A percentile compares a stretch with the other conserved stretches of the same genome.
These are phyloP conservation scores for Aspergillus tamarii DNA, from an alignment of 2,329 filamentous ascomycete species.

Conservation along the genomic window DNA sequence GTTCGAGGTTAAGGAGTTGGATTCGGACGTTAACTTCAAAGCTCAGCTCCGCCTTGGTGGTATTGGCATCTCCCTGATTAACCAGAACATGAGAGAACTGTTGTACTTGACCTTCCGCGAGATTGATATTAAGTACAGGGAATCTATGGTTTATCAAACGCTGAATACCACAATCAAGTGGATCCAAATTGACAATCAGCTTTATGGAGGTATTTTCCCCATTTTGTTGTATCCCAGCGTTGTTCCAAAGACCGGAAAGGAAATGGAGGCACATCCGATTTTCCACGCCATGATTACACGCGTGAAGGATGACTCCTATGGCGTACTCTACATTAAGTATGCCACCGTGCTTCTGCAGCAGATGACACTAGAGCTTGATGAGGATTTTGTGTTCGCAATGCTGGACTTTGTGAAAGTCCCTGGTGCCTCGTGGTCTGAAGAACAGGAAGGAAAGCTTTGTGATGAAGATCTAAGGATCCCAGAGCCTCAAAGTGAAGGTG, in stretches of 20 bases:
- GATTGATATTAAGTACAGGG: conserved; percentile 85
- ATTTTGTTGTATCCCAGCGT: conserved; percentile 97
- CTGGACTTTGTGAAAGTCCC: conserved; percentile 93
- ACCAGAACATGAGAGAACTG: conserved; percentile 85
- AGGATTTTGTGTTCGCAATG: conserved; percentile 96
- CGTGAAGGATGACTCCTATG: conserved; percentile 98
- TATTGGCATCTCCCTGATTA: conserved; percentile 90
- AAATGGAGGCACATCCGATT: conserved; percentile 94
- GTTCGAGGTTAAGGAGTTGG: conserved; percentile 92
- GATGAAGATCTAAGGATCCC: conserved; percentile 90
- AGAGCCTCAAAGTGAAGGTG: conserved; percentile 81
- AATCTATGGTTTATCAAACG: conserved; percentile 93
- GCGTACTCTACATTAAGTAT: conserved; percentile 98
- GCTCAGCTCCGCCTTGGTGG: conserved; percentile 87
- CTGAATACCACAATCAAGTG: conserved; percentile 90
- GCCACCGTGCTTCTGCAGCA: conserved; percentile 91
- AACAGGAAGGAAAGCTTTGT: conserved; percentile 81
- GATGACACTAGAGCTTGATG: conserved; percentile 96
- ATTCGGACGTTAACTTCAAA: conserved; percentile 84
- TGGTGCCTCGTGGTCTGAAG: conserved; percentile 83
- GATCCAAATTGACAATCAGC: conserved; percentile 98
- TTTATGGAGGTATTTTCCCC: conserved; percentile 97
- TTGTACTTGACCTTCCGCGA: conserved; percentile 93
- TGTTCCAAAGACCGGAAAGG: conserved; percentile 93
- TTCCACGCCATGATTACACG: conserved; percentile 88